Conservation (phyloP, 1,284 basidiomycete species). For the Gomphus sp. region DNA sequence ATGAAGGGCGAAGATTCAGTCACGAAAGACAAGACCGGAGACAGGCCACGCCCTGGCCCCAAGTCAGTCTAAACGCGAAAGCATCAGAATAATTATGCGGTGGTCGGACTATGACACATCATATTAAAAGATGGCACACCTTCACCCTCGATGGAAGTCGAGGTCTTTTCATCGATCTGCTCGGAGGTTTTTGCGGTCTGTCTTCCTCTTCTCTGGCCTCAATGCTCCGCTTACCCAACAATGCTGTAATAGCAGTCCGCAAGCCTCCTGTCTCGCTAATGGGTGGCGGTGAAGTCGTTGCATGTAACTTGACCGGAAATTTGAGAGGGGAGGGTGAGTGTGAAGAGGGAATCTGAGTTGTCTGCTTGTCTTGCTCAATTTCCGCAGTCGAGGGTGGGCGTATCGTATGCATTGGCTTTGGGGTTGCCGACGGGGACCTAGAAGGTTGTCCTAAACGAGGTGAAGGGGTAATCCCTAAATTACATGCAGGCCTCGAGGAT, state of each 20-base stretch:
- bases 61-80: constrained; percentile 29
- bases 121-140: constrained; percentile 21
- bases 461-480: neutral
- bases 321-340: too few relatives aligned
- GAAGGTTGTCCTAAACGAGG: neutral
- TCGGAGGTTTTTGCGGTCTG: too few relatives aligned
- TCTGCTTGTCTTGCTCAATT: too few relatives aligned
- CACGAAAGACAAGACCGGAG: constrained; percentile 9
- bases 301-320: too few relatives aligned
- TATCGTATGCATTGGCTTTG: constrained; percentile 12
- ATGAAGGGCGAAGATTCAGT: constrained; percentile 21
- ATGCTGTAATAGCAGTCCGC: constrained; percentile 52
- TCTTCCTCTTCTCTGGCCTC: too few relatives aligned
- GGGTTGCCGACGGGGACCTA: neutral
- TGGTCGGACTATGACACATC: neutral
- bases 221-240: constrained; percentile 50
- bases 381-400: too few relatives aligned
- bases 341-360: too few relatives aligned
- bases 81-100: constrained; percentile 17
- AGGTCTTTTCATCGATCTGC: too few relatives aligned
- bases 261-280: constrained; percentile 35
- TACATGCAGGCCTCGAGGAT: neutral
- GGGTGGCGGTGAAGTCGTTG: neutral
- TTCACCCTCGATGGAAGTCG: too few relatives aligned
- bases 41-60: constrained; percentile 13